A percentile compares a stretch with the other conserved stretches of the same genome.
Conservation (phyloP, 2,329 filamentous ascomycete species). For the Aureobasidium sp. region DNA sequence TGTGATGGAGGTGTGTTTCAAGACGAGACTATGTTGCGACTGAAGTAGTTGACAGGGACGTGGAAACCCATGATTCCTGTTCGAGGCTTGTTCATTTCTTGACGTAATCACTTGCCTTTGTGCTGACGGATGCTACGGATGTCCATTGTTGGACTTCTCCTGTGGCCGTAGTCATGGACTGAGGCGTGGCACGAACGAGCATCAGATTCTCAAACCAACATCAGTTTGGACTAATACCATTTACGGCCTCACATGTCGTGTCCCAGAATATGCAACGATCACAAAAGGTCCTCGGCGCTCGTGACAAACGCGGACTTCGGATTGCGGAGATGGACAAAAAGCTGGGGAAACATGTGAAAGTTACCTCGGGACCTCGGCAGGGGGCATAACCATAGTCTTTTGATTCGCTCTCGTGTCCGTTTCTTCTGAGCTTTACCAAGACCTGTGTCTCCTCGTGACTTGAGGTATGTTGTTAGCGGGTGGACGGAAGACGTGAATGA, state of each 20-base stretch:
- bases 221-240: not conserved
- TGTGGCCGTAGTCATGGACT: not conserved
- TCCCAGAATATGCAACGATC: not conserved
- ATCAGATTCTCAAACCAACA: not conserved
- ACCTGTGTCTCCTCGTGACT: not conserved
- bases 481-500: not conserved
- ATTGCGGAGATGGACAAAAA: not conserved
- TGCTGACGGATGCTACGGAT: not conserved
- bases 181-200: no score
- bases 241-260: not conserved
- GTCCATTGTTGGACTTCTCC: not conserved
- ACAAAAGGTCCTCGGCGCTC: not conserved
- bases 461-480: constrained; percentile 2
- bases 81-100: not conserved
- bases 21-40: not conserved
- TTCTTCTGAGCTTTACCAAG: not conserved
- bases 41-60: not conserved
- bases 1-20: not conserved
- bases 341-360: constrained; percentile 8
- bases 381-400: not conserved
- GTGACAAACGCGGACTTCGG: not conserved
- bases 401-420: constrained; percentile 8
- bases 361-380: constrained; percentile 1
- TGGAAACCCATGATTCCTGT: not conserved
- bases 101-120: not conserved